These are phyloP conservation scores for Gossypium davidsonii DNA, from an alignment of 441 rosid genomes.

Conservation along the genomic window DNA sequence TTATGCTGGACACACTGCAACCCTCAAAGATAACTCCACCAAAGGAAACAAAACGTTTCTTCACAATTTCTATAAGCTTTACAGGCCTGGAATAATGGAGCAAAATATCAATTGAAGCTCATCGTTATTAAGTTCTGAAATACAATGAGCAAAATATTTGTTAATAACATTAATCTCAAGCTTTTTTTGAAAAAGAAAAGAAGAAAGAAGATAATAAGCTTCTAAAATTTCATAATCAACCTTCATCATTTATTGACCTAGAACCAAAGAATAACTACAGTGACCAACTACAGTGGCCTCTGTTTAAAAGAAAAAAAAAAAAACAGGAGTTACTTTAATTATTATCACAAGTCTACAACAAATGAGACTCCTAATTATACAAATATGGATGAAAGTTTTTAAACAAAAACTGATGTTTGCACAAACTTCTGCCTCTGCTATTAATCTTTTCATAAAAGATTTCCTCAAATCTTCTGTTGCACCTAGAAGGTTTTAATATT, in stretches of 20 bases:
- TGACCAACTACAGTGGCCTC: neutral
- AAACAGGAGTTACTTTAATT: no score
- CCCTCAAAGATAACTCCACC: constrained; percentile 87
- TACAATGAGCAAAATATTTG: neutral
- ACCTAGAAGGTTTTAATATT: neutral
- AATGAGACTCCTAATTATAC: neutral
- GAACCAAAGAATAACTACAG: neutral
- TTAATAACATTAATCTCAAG: neutral
- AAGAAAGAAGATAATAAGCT: neutral
- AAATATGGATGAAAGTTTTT: neutral
- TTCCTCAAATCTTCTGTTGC: neutral
- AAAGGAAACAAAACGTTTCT: constrained; percentile 62
- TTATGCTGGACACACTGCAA: constrained; percentile 54
- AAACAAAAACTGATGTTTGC: neutral
- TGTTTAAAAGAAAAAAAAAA: neutral
- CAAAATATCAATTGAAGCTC: neutral
- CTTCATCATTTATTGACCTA: no score
- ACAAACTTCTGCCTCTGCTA: neutral
- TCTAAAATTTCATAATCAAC: neutral
- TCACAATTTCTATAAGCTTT: constrained; percentile 75
- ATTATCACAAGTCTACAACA: neutral
- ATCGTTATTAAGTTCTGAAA: neutral
- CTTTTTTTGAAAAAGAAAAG: neutral
- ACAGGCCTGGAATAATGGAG: constrained; percentile 54
- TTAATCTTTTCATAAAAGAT: neutral